Evolutionary conservation across 257 asterid species (phyloP), one percentile per base, ranked within the genome.

Genomic region (Forsythia suspensa): DNA sequence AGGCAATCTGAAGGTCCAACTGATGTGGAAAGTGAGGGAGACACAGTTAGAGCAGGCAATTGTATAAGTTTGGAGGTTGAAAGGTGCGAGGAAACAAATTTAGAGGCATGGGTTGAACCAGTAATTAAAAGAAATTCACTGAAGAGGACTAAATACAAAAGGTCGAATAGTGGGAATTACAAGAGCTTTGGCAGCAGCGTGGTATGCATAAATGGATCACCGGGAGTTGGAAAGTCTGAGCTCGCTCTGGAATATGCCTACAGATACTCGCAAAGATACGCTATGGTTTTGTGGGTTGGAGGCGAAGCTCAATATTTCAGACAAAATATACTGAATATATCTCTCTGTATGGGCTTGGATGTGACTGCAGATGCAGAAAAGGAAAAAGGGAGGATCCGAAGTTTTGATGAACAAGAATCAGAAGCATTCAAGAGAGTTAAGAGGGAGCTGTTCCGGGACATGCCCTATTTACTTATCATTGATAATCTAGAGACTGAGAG

Each of bases 311-410:
- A 83, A 51, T 86, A 89, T 74, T 81, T 94, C 79, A 84, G 97
- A 82, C 97, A 94, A 80, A 94, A 92, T 75, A 81, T 92, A 83
- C 76, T 92, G 38, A 94, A 88, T 79, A 21, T 90, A 8, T 90
- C 97, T 3, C 16, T 71, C n/a, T 86, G 77, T 18, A 81, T 92
- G 87, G 97, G 96, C 1, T 69, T 91, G 84, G 97, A 92, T 84
- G 96, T 94, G 78, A 90, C 93, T 72, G 97, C 96, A 8, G 98
- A 94, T 82, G 97, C 89, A 51, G 97, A 92, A 84, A 90, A 85
- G 75, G 97, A 94, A 75, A 85, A 97, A 40, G 97, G 97, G 70
- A 85, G 96, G 70, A 92, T 91, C 5, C 76, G 97, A 74, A 87
- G 89, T 76, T 94, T 94, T 12, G 98, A 94, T 18, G 97, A 92